Evolutionary conservation across 176 grass and related monocot species (phyloP).

Genomic region (Musa acuminata): DNA sequence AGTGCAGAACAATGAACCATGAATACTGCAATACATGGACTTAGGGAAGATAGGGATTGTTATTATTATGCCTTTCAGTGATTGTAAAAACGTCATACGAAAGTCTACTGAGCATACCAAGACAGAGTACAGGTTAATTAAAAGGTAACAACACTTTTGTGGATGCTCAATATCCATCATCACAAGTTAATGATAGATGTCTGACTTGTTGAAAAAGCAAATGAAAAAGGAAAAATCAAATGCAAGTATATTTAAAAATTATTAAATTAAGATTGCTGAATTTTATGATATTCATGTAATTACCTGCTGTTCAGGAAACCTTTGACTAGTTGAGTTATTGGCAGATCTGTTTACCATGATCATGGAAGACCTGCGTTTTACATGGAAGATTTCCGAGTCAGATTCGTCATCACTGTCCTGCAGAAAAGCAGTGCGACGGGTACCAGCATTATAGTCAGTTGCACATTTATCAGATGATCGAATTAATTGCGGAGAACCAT

Average conservation of each 20-base stretch:
- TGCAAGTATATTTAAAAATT: not conserved
- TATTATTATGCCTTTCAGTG: too few relatives aligned
- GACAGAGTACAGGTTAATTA: not conserved
- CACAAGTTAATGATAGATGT: not conserved
- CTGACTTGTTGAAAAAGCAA: not conserved
- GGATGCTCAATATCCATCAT: not conserved
- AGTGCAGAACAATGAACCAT: too few relatives aligned
- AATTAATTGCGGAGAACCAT: not conserved
- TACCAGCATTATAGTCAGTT: slow-evolving; percentile 25
- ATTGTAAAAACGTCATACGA: too few relatives aligned
- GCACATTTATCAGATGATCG: slow-evolving; percentile 2
- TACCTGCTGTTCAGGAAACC: slow-evolving; percentile 65
- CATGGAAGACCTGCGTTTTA: slow-evolving; percentile 58
- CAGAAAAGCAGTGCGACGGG: slow-evolving; percentile 29
- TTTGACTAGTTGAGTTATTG: slow-evolving; percentile 23
- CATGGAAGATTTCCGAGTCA: slow-evolving; percentile 69
- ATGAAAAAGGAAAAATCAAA: not conserved
- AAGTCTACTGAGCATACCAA: not conserved
- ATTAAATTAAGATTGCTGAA: not conserved
- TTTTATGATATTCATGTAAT: not conserved
- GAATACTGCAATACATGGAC: too few relatives aligned
- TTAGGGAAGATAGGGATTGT: too few relatives aligned
- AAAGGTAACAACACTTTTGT: not conserved
- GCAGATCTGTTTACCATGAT: slow-evolving; percentile 26
- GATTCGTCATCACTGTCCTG: slow-evolving; percentile 72